Evolutionary conservation across 129 eudicot genomes (phyloP).

Genomic region (Solidago caesia): DNA sequence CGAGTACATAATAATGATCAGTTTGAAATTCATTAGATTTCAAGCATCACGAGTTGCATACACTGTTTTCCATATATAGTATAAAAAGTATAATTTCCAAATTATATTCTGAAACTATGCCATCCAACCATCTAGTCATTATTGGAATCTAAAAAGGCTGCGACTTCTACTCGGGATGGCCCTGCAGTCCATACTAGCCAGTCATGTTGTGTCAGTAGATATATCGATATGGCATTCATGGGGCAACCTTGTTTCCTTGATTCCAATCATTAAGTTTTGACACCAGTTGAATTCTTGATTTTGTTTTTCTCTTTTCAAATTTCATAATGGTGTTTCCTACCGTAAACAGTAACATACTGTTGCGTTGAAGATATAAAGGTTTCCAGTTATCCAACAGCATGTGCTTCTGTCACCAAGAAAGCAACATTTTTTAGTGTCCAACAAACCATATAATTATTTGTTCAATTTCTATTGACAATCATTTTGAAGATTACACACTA

Average conservation of each 20-base stretch:
- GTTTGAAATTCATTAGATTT: slow-evolving; percentile 19
- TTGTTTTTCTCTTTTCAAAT: slow-evolving; percentile 12
- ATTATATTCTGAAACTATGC: neutral
- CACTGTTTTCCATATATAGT: slow-evolving; percentile 12
- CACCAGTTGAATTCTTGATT: slow-evolving; percentile 6
- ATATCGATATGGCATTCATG: slow-evolving; percentile 8
- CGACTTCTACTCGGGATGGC: neutral
- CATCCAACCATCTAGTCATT: slow-evolving; percentile 27
- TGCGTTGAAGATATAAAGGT: slow-evolving; percentile 14
- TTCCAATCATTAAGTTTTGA: slow-evolving; percentile 15
- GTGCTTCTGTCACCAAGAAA: slow-evolving; percentile 31
- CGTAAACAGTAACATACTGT: slow-evolving; percentile 25
- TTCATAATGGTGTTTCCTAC: slow-evolving; percentile 11
- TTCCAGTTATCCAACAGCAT: slow-evolving; percentile 26
- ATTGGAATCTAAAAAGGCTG: slow-evolving; percentile 41
- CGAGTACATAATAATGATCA: slow-evolving; percentile 8
- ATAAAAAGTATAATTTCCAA: neutral
- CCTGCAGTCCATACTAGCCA: slow-evolving; percentile 22
- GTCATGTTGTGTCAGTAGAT: slow-evolving; percentile 24
- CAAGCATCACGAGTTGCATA: slow-evolving; percentile 2
- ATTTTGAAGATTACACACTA: neutral
- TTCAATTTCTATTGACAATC: neutral
- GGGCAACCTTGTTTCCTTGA: slow-evolving; percentile 24
- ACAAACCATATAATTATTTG: neutral
- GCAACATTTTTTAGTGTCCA: slow-evolving; percentile 31